A percentile compares a stretch with the other conserved stretches of the same genome.
phyloP scores from a whole-genome alignment of 192 early-diverging fungal species.

The Piromyces finnis region DNA sequence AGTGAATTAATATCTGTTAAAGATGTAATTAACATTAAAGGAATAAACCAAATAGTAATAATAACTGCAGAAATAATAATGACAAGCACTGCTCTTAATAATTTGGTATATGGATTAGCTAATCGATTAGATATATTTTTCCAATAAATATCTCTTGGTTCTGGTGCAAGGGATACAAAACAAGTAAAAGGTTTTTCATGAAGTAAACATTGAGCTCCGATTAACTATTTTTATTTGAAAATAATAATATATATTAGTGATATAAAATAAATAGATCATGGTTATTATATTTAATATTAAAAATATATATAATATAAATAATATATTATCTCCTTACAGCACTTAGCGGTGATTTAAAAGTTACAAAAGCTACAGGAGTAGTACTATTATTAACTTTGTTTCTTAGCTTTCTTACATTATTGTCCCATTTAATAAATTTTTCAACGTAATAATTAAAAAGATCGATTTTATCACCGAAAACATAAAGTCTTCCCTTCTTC shows the following conservation, averaged over 20 bases:
- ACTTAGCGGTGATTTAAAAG: conserved; percentile 31
- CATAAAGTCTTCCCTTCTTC: neutral
- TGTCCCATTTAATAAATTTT: neutral
- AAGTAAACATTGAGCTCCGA: conserved; percentile 44
- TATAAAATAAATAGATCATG: too few species aligned
- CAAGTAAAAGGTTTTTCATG: conserved; percentile 43
- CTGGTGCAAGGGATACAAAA: conserved; percentile 39
- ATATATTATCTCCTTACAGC: conserved; percentile 20
- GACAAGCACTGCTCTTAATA: conserved; percentile 28
- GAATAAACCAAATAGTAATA: conserved; percentile 57
- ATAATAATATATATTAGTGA: too few species aligned
- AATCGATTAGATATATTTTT: conserved; percentile 30
- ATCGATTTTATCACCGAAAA: neutral
- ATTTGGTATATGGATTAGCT: conserved; percentile 9
- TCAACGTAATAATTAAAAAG: neutral
- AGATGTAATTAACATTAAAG: conserved; percentile 42
- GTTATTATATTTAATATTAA: too few species aligned
- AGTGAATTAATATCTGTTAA: conserved; percentile 38
- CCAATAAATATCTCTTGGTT: conserved; percentile 62
- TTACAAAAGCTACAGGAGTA: conserved; percentile 18
- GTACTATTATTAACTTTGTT: neutral
- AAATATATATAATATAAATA: too few species aligned
- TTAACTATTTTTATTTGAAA: conserved; percentile 1
- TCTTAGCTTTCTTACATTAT: neutral
- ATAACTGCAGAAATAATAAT: conserved; percentile 36